Evolutionary conservation across 2,329 filamentous ascomycete species (phyloP), one percentile per base, ranked within the genome.

Genomic region (Acrocalymma vagum): DNA sequence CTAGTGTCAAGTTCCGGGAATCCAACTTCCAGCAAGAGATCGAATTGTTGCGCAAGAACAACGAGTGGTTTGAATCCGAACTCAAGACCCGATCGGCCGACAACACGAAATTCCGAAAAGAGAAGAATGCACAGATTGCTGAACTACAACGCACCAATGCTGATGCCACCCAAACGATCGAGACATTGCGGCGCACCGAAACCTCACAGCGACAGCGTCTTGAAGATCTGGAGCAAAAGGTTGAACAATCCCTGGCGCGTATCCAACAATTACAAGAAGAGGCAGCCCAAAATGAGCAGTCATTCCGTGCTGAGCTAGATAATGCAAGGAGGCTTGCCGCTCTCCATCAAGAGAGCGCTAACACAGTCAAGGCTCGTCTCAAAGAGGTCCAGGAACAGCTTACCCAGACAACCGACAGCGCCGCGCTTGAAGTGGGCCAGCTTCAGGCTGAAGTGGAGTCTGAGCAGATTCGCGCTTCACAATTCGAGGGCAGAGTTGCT

Each of bases 51-150:
- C 91, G 90, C 66, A 88, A 87, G 61, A 96, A 91, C 73, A 89
- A 90, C 52, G 93, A 97, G 58, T 99, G 91, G 88, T 87, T 94
- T 40, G 90, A 96, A 63, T 85, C 80, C 27, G 94, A 99, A 69
- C 80, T 97, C 15, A 93, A 95, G 75, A 92, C 89, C 1, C 95
- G 96, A 73, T 86, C 83, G 48, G 83, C 86, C 7, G 94, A 99
- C 65, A 85, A 90, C 31, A 82, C 93, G 53, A 96, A 92, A 63
- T 93, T 88, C 71, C 85, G 94, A 50, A 97, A 96, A 65, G 94
- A 99, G 66, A 97, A 96, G 78, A 89, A 89, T 49, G 86, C 90
- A 2, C 87, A 89, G 25, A 90, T 97, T 56, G 83, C 91, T 7
- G 89, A 95, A 60, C 82, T 99, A 18, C 89, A 96, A 70, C 88